Evolutionary conservation across 805 yeast genomes (phyloP), one percentile per base, ranked within the genome.

Genomic region (Wickerhamomyces xylosicus): DNA sequence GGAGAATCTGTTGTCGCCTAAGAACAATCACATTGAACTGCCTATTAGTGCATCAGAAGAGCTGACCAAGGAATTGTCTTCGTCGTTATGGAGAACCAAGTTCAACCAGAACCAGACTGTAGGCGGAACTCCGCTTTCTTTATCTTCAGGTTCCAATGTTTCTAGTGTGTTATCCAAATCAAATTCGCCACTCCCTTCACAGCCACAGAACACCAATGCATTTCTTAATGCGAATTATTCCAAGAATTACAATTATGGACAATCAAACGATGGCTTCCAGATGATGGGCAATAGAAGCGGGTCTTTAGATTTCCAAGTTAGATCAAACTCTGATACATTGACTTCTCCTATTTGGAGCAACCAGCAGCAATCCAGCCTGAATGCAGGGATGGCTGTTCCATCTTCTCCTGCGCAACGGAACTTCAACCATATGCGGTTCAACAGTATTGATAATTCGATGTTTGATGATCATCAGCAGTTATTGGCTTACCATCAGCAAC

Each of bases 401-500:
- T 21, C 25, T 6, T 17, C 34, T 16, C 19, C 15, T 6, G 19
- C 21, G 17, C 41, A 21, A 27, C 35, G 21, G 7, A 40, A 31
- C 33, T n/a, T 5, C 34, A 34, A 19, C 19, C 13, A 11, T 22
- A 14, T 5, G 34, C 25, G 33, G 28, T 25, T 19, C 21, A 17
- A 18, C 42, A 37, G 17, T 39, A 37, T 13, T 38, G 38, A 32
- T 37, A 39, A 33, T 44, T 34, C 5, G 19, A 28, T 20, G 11
- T 6, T 22, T 21, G 33, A 17, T 5, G 22, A 29, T 15, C 19
- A 19, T 13, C 29, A 25, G 29, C 8, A 13, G 13, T 28, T 31
- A 16, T 19, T 31, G 18, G 34, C 16, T 14, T 37, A 35, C 13
- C 44, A 35, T 33, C 44, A 39, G 21, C 44, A 33, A 17, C 40